These are phyloP conservation scores for Aspergillus pseudoterreus DNA, from an alignment of 2,329 filamentous ascomycete species.

Conservation along the genomic window DNA sequence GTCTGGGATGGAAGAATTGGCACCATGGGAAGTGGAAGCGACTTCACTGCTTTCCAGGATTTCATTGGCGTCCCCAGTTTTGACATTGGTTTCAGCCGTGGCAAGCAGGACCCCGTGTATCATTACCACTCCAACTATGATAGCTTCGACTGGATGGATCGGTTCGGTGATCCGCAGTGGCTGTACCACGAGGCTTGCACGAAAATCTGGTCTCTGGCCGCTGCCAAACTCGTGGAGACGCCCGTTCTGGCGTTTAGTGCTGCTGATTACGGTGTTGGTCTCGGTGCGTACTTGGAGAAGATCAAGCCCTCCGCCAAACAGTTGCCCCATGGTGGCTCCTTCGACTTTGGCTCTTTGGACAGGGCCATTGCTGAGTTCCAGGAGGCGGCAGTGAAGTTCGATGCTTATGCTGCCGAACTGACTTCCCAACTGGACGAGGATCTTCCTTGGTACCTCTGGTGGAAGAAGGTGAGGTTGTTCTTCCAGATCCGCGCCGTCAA, in stretches of 20 bases:
- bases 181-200: conserved; percentile 61
- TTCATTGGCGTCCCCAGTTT: conserved; percentile 64
- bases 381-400: conserved; percentile 48
- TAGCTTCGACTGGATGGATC: conserved; percentile 78
- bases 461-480: conserved; percentile 62
- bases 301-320: conserved; percentile 26
- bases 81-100: conserved; percentile 57
- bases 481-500: conserved; percentile 66
- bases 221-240: conserved; percentile 59
- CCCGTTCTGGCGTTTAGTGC: conserved; percentile 63
- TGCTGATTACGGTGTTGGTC: conserved; percentile 58
- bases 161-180: conserved; percentile 64
- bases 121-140: conserved; percentile 86
- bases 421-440: conserved; percentile 47
- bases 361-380: conserved; percentile 48
- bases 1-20: conserved; percentile 60
- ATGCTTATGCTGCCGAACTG: conserved; percentile 48
- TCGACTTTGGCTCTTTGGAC: conserved; percentile 47
- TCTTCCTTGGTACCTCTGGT: conserved; percentile 76
- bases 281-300: conserved; percentile 44
- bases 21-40: conserved; percentile 69
- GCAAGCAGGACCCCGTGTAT: conserved; percentile 51
- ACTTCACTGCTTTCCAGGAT: conserved; percentile 73
- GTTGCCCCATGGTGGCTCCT: conserved; percentile 21
- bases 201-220: conserved; percentile 61